Evolutionary conservation across 495 filamentous ascomycete species (phyloP), one percentile per base, ranked within the genome.

Genomic region (Terfezia boudieri): DNA sequence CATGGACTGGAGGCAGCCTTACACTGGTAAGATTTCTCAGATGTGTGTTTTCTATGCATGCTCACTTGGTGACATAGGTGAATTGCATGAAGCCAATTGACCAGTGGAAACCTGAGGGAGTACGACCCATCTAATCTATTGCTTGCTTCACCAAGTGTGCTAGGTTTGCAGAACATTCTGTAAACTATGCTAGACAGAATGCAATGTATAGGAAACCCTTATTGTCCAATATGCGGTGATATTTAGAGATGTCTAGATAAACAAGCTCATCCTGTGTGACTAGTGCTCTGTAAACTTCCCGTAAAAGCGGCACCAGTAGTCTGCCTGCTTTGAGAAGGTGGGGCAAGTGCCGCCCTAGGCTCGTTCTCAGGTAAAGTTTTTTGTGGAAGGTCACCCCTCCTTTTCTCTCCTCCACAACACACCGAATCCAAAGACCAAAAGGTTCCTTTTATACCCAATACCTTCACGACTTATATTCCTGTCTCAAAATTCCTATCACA

Each of bases 401-500:
- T 58, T 60, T 61, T 58, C 35, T 53, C 58, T 58, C 56, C 53
- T 53, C 55, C 57, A 60, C 60, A 54, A 53, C 57, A 57, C 53
- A 56, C 59, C 41, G 17, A 4, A 46, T 32, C 26, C 26, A 32
- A 26, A 26, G 26, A 32, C 26, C 26, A 1, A 32, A 32, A 32
- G 7, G 26, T 32, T 7, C 26, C 26, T 32, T 1, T 7, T 32
- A 32, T 32, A 46, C 41, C 41, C 41, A 48, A 48, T 50, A 52
- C 58, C 26, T 51, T 46, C 26, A 58, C 53, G 23, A 55, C 51
- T 32, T 41, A 32, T 37, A 35, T 56, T 37, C 43, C 11, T 49
- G 49, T 36, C 14, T 20, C 51, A 38, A 36, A 20, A 36, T 49
- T 41, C 32, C 20, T 36, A 67, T 69, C 67, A 80, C 67, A 64